Evolutionary conservation across 2,329 filamentous ascomycete genomes (phyloP).

Genomic region (Talaromyces sp.): DNA sequence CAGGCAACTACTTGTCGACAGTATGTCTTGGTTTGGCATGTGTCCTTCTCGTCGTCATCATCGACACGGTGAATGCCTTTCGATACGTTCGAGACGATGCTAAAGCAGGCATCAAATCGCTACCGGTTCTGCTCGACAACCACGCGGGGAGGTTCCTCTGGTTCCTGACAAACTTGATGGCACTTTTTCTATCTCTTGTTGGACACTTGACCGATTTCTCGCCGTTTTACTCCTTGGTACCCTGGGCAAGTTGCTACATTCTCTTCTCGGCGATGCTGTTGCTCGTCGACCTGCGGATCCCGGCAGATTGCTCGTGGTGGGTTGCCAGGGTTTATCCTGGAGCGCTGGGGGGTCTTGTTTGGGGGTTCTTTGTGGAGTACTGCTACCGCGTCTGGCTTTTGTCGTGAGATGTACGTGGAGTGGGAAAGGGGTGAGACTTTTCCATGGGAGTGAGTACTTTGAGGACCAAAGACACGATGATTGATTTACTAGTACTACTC

Average conservation of each 20-base stretch:
- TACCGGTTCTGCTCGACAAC: neutral
- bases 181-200: neutral
- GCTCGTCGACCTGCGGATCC: slow-evolving; percentile 7
- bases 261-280: slow-evolving; percentile 5
- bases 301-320: slow-evolving; percentile 8
- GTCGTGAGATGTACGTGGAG: neutral
- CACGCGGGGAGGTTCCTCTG: slow-evolving; percentile 4
- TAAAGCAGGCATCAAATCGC: neutral
- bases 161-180: neutral
- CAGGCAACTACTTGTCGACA: neutral
- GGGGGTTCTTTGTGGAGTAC: slow-evolving; percentile 6
- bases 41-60: neutral
- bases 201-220: slow-evolving; percentile 4
- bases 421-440: no score
- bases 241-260: neutral
- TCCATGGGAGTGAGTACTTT: no score
- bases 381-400: slow-evolving; percentile 1
- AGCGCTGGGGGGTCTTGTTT: neutral
- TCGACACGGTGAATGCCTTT: slow-evolving; percentile 2
- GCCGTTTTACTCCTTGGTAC: slow-evolving; percentile 1
- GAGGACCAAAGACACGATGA: neutral
- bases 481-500: neutral
- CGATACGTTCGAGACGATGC: slow-evolving; percentile 4
- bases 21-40: neutral
- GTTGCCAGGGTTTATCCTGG: neutral